Percentiles rank a stretch among this genome's conserved stretches.
phyloP scores from a whole-genome alignment of 306 rosid species.

The Malus orientalis region DNA sequence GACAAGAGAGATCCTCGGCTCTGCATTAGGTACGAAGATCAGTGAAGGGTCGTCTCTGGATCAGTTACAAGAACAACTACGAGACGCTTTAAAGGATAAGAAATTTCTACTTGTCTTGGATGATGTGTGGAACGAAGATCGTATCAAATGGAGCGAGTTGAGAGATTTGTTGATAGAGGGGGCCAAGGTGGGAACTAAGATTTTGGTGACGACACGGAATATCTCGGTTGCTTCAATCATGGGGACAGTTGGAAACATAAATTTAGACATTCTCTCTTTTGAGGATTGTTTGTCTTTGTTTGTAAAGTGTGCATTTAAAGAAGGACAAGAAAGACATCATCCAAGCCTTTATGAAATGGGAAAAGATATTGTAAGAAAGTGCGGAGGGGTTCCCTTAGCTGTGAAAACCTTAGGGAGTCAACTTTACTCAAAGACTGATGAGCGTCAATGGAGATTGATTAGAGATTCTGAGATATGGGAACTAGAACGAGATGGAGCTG shows the following conservation, averaged over 20 bases:
- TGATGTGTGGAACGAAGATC: constrained; percentile 9
- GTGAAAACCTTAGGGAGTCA: constrained; percentile 7
- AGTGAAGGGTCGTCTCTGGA: background rate
- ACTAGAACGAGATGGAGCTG: background rate
- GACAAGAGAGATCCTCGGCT: too few relatives aligned
- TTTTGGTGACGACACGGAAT: constrained; percentile 13
- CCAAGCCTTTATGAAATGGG: background rate
- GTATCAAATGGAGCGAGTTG: background rate
- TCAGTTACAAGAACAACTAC: background rate
- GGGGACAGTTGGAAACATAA: background rate
- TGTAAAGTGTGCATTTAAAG: background rate
- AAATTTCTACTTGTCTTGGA: constrained; percentile 23
- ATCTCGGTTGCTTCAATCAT: background rate
- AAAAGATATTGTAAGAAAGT: background rate
- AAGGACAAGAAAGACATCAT: background rate
- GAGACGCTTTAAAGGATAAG: background rate
- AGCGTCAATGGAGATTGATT: background rate
- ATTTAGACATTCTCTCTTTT: background rate
- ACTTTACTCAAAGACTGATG: constrained; percentile 2
- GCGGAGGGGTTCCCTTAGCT: constrained; percentile 18
- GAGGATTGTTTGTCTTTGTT: background rate
- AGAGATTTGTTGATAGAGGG: constrained; percentile 1
- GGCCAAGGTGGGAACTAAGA: constrained; percentile 8
- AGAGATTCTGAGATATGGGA: constrained; percentile 2
- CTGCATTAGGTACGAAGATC: background rate